Evolutionary conservation across 2,329 filamentous ascomycete genomes (phyloP).

Genomic region (Colletotrichum magnum): DNA sequence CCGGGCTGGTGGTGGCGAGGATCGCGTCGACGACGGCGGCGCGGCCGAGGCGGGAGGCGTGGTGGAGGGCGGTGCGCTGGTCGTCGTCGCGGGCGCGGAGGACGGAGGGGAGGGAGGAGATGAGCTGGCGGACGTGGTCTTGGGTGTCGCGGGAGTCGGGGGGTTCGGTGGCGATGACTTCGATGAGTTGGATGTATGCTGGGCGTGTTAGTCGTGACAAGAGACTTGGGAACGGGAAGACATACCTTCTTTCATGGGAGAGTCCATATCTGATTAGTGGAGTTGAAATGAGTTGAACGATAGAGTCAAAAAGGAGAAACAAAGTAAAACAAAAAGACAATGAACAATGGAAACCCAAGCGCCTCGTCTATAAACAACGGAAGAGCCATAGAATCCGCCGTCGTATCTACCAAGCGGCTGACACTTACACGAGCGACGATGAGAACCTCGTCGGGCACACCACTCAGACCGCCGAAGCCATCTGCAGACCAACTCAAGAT

Average conservation of each 20-base stretch:
- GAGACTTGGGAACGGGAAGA: not conserved
- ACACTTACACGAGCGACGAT: constrained; percentile 35
- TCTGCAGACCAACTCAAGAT: constrained; percentile 7
- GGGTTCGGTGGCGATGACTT: constrained; percentile 32
- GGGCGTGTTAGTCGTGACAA: not conserved
- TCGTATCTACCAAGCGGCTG: constrained; percentile 22
- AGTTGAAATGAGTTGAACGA: not conserved
- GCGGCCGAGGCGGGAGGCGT: constrained; percentile 39
- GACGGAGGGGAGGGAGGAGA: constrained; percentile 40
- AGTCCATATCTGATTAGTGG: constrained; percentile 25
- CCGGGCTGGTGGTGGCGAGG: constrained; percentile 15
- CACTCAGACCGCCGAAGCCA: not conserved
- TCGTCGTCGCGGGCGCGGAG: constrained; percentile 37
- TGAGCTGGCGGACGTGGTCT: constrained; percentile 36
- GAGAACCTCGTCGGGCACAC: constrained; percentile 15
- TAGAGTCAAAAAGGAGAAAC: not conserved
- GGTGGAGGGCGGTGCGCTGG: constrained; percentile 37
- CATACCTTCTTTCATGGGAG: constrained; percentile 41
- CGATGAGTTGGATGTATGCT: constrained; percentile 40
- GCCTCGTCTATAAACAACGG: constrained; percentile 2
- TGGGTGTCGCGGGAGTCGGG: constrained; percentile 26
- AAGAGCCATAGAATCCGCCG: not conserved
- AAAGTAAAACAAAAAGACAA: not conserved
- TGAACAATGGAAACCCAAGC: not conserved
- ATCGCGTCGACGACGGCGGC: constrained; percentile 32